A percentile compares a stretch with the other conserved stretches of the same genome.
These are phyloP conservation scores for Typha latifolia DNA, from an alignment of 176 grass and related monocot genomes.

Conservation along the genomic window DNA sequence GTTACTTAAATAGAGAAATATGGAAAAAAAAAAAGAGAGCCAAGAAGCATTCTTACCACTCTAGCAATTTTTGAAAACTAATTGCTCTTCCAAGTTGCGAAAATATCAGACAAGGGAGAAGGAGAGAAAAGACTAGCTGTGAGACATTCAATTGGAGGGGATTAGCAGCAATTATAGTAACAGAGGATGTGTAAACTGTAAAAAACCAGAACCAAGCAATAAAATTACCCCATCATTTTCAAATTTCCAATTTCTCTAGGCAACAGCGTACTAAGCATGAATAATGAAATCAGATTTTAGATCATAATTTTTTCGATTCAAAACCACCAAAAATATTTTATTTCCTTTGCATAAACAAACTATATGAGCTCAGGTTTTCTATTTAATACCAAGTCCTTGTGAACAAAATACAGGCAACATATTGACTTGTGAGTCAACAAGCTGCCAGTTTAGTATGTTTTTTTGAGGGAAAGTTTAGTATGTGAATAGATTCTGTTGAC, in stretches of 20 bases:
- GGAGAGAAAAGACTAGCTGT: slow-evolving; percentile 98
- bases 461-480: too few species aligned
- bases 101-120: slow-evolving; percentile 98
- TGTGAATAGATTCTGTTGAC: too few species aligned
- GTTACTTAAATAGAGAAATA: background rate
- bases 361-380: too few species aligned
- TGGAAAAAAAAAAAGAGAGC: background rate
- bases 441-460: too few species aligned
- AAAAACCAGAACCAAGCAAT: background rate
- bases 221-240: background rate
- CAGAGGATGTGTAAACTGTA: too few species aligned
- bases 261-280: background rate
- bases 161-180: background rate
- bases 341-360: too few species aligned
- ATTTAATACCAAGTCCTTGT: too few species aligned
- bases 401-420: too few species aligned
- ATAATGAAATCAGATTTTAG: background rate
- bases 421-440: too few species aligned
- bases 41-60: slow-evolving; percentile 53
- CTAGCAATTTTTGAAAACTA: slow-evolving; percentile 62
- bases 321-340: background rate
- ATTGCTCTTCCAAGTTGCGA: slow-evolving; percentile 87
- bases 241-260: background rate
- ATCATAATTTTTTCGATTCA: background rate
- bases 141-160: slow-evolving; percentile 17